Conservation (phyloP, 257 asterid genomes). For the Solanum paucissectum region DNA sequence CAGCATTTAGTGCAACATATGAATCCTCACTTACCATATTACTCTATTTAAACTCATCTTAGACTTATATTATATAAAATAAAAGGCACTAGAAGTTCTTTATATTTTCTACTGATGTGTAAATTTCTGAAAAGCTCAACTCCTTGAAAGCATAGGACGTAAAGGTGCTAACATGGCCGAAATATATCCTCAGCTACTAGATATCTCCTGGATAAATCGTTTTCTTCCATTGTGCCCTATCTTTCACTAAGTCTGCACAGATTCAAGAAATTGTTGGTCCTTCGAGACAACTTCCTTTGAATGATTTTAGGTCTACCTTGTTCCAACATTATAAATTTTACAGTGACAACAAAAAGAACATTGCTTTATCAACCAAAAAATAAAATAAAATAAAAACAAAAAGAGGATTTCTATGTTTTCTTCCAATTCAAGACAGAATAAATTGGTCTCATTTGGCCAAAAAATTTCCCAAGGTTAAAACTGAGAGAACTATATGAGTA, state of each 20-base stretch:
- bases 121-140: neutral
- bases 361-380: neutral
- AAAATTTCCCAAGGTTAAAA: neutral
- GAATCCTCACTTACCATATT: neutral
- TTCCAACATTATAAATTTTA: neutral
- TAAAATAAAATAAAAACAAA: too few species aligned
- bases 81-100: neutral
- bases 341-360: neutral
- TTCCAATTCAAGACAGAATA: neutral
- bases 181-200: neutral
- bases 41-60: neutral
- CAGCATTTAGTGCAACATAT: neutral
- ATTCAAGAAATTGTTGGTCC: neutral
- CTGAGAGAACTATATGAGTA: neutral
- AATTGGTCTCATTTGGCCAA: neutral
- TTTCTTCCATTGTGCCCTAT: neutral
- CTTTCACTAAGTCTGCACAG: neutral
- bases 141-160: neutral
- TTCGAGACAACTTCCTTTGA: neutral
- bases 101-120: neutral
- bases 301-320: neutral
- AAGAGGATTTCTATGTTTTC: neutral
- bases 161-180: neutral
- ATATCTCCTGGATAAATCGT: neutral
- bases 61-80: neutral